Evolutionary conservation across 805 yeast species (phyloP), one percentile per base, ranked within the genome.

Genomic region (Zygotorulaspora florentina): DNA sequence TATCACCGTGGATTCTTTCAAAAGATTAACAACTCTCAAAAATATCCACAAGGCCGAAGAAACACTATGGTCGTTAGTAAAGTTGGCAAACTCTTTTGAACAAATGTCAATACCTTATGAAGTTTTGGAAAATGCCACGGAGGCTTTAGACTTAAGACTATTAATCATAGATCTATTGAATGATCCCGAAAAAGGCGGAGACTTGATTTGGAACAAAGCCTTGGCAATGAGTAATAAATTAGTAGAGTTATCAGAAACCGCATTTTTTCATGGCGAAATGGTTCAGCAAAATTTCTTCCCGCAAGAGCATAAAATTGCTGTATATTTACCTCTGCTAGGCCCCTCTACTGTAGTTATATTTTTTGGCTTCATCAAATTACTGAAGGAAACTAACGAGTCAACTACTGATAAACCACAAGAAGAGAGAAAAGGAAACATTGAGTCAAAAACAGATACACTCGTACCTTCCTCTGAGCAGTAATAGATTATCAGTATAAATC

Each of bases 261-360:
- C 98, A 0, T 91, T 91, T 58, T 91, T 91, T 64, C 95, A 91
- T 55, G 86, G 87, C 56, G 90, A 85, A 63, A 91, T 93, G 96
- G 87, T 93, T 25, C 95, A 88, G 58, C 97, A 91, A 61, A 87
- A 85, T 45, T 89, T 86, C 64, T 88, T 90, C 72, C 98, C 99
- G 0, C 91, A 86, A 52, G 97, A 91, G 64, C 99, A 91, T 62
- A 90, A 87, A 64, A 73, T 93, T 58, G 98, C 99, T 0, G 96
- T 93, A 1, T 93, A 89, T 55, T 71, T 88, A 59, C 99, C 99
- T 0, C 69, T 91, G 37, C 64, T 90, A 29, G 98, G 98, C 0
- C 99, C 99, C 1, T 70, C 89, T 29, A 68, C 77, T 1, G 77
- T 91, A 20, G 89, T 93, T 17, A 61, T 77, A 10, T 16, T 72